phyloP scores from a whole-genome alignment of 2,329 filamentous ascomycete genomes.

The Westerdykella sp. region DNA sequence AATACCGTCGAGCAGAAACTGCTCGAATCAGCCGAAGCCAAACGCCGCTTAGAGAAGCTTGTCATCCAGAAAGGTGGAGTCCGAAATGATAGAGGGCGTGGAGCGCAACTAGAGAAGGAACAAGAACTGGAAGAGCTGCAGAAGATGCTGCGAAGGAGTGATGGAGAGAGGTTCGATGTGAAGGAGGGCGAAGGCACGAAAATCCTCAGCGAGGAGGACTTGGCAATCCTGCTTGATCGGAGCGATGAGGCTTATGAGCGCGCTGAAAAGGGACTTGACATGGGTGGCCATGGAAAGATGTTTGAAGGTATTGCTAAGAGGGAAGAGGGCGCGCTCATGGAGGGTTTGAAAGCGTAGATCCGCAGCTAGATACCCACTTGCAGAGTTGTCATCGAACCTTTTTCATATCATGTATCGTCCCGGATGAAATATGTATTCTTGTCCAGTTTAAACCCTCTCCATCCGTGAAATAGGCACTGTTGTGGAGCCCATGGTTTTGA shows the following conservation, averaged over 20 bases:
- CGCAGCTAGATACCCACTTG: too few species aligned
- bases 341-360: slow-evolving; percentile 40
- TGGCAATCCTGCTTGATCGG: slow-evolving; percentile 73
- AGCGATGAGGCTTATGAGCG: slow-evolving; percentile 60
- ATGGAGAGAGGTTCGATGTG: slow-evolving; percentile 59
- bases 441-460: too few species aligned
- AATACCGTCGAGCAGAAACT: slow-evolving; percentile 87
- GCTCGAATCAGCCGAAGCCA: slow-evolving; percentile 81
- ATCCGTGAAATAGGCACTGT: too few species aligned
- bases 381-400: too few species aligned
- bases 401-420: too few species aligned
- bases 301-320: slow-evolving; percentile 82
- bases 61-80: slow-evolving; percentile 83
- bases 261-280: slow-evolving; percentile 72
- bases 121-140: slow-evolving; percentile 46
- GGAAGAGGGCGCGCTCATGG: slow-evolving; percentile 46
- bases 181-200: slow-evolving; percentile 51
- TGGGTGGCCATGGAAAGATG: slow-evolving; percentile 51
- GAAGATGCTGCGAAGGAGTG: slow-evolving; percentile 51
- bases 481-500: too few species aligned
- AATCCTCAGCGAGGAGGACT: slow-evolving; percentile 67
- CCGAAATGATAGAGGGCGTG: slow-evolving; percentile 57
- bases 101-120: slow-evolving; percentile 27
- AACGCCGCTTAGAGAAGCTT: slow-evolving; percentile 84
- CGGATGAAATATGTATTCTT: too few species aligned